These are phyloP conservation scores for Botryotinia globosa DNA, from an alignment of 2,329 filamentous ascomycete genomes.

Conservation along the genomic window DNA sequence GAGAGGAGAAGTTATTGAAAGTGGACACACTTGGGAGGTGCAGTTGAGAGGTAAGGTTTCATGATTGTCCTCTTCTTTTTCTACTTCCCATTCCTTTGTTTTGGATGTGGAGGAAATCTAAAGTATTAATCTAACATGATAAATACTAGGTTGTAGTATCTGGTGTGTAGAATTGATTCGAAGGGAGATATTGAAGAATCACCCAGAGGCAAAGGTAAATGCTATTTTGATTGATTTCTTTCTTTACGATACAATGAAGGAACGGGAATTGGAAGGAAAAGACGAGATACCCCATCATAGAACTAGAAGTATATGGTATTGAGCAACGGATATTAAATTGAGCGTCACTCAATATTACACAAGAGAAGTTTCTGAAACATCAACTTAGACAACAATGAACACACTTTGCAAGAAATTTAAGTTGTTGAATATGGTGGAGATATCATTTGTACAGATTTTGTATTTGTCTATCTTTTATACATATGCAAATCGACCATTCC, in stretches of 20 bases:
- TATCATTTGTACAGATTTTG: constrained; percentile 5
- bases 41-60: constrained; percentile 69
- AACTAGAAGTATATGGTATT: constrained; percentile 95
- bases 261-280: constrained; percentile 62
- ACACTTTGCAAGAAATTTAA: neutral
- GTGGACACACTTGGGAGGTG: constrained; percentile 76
- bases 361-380: neutral
- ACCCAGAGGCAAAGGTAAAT: constrained; percentile 73
- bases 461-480: constrained; percentile 8
- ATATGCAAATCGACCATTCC: neutral
- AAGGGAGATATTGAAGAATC: constrained; percentile 69
- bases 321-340: constrained; percentile 13
- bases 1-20: constrained; percentile 61
- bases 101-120: neutral
- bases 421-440: neutral
- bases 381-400: neutral
- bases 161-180: constrained; percentile 92
- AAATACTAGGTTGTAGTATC: constrained; percentile 73
- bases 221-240: constrained; percentile 97
- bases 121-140: neutral
- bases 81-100: neutral
- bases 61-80: neutral
- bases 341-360: neutral
- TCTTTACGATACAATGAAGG: constrained; percentile 91
- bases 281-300: constrained; percentile 77